Percentiles rank a stretch among this genome's conserved stretches.
These are phyloP conservation scores for Neoboletus brunneissimus DNA, from an alignment of 768 basidiomycete species.

Conservation along the genomic window DNA sequence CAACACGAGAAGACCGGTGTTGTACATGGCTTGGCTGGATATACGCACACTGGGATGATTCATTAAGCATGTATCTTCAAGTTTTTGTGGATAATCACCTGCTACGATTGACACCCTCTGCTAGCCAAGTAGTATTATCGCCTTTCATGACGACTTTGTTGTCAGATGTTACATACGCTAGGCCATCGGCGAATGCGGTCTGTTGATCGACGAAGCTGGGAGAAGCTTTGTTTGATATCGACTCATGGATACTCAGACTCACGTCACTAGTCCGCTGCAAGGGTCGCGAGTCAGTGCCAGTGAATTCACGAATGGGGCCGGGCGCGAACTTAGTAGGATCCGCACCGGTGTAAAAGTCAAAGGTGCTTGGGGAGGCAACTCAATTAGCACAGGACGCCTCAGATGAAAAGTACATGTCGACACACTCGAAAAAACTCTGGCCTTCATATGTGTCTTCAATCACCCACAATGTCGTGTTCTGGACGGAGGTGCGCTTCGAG, in stretches of 20 bases:
- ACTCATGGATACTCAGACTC: constrained; percentile 26
- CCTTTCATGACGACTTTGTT: constrained; percentile 73
- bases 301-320: constrained; percentile 6
- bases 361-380: constrained; percentile 40
- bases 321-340: constrained; percentile 62
- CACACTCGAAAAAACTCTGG: constrained; percentile 66
- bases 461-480: constrained; percentile 56
- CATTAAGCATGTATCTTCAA: neutral
- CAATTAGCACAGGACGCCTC: constrained; percentile 2
- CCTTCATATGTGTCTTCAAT: constrained; percentile 67
- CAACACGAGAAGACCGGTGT: constrained; percentile 78
- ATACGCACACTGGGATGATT: constrained; percentile 63
- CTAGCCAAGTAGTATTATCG: constrained; percentile 60
- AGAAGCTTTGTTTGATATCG: constrained; percentile 9
- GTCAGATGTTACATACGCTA: constrained; percentile 57
- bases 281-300: constrained; percentile 12
- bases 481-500: constrained; percentile 16
- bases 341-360: constrained; percentile 52
- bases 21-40: constrained; percentile 59
- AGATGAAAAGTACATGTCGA: constrained; percentile 14
- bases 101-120: constrained; percentile 51
- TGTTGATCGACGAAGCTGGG: constrained; percentile 58
- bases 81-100: constrained; percentile 42
- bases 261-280: constrained; percentile 69
- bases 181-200: constrained; percentile 49